These are phyloP conservation scores for Melanomma pulvis-pyrius DNA, from an alignment of 495 filamentous ascomycete genomes.

Conservation along the genomic window DNA sequence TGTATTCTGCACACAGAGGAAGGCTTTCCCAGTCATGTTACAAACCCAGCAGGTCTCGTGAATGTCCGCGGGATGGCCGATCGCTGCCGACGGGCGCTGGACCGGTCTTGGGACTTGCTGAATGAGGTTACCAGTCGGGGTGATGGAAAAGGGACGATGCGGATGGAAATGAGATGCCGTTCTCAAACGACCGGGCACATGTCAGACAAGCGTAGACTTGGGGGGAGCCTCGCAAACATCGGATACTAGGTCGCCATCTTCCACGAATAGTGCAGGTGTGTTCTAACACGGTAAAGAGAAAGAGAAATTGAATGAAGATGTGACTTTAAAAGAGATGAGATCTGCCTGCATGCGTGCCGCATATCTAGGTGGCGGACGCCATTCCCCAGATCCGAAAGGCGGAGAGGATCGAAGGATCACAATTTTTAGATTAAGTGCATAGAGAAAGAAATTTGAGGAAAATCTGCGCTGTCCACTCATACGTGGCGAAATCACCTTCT, in stretches of 20 bases:
- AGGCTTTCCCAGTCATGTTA: not conserved
- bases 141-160: not conserved
- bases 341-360: not conserved
- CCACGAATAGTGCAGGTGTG: not conserved
- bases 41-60: conserved; percentile 3
- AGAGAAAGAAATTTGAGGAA: conserved; percentile 5
- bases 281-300: not conserved
- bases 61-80: conserved; percentile 14
- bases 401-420: not conserved
- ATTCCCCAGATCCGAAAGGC: not conserved
- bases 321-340: not conserved
- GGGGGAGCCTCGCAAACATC: not conserved
- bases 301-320: not conserved
- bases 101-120: conserved; percentile 1
- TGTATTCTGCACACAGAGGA: not conserved
- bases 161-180: conserved; percentile 2
- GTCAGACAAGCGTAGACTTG: not conserved
- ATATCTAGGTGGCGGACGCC: not conserved
- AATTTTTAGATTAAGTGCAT: not conserved
- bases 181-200: not conserved
- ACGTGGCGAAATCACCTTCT: conserved; percentile 5
- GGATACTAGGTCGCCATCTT: not conserved
- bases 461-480: not conserved
- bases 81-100: not conserved
- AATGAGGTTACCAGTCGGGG: conserved; percentile 4